These are phyloP conservation scores for Globisporangium okanoganense DNA, from an alignment of 352 stramenopile genomes.

Conservation along the genomic window DNA sequence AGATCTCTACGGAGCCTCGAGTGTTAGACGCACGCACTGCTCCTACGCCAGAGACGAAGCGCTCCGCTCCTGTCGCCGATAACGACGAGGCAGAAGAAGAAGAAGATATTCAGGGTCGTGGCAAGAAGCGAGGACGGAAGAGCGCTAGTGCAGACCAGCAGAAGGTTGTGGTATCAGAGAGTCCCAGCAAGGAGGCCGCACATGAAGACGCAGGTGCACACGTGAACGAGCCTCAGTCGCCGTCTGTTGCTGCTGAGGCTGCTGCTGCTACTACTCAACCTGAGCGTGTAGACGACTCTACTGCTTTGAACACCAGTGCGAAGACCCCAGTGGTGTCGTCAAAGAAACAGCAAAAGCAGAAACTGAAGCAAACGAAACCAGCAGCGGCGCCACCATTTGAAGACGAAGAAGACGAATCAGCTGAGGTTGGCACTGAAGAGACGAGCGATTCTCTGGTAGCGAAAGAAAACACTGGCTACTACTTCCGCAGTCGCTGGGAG, in stretches of 20 bases:
- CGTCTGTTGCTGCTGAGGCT: background rate
- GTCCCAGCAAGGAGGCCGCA: background rate
- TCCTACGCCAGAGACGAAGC: background rate
- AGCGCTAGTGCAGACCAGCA: background rate
- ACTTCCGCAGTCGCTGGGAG: slow-evolving; percentile 13
- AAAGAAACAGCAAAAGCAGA: slow-evolving; percentile 5
- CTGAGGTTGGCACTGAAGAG: background rate
- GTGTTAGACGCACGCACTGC: background rate
- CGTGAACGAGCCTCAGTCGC: background rate
- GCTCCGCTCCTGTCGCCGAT: background rate
- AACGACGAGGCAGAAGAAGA: background rate
- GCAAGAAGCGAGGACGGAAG: slow-evolving; percentile 6
- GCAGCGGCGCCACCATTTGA: background rate
- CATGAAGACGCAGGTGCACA: background rate
- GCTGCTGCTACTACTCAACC: background rate
- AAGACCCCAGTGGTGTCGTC: background rate
- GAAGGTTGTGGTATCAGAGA: background rate
- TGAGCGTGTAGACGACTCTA: background rate
- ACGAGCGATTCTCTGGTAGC: background rate
- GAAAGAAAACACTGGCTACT: background rate
- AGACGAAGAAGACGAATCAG: background rate
- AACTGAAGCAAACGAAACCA: background rate
- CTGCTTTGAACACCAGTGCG: background rate
- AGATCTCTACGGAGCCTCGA: background rate
- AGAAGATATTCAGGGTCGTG: background rate